Percentiles rank a stretch among this genome's conserved stretches.
phyloP scores from a whole-genome alignment of 2,329 filamentous ascomycete species.

The Arthrobotrys musiformis region DNA sequence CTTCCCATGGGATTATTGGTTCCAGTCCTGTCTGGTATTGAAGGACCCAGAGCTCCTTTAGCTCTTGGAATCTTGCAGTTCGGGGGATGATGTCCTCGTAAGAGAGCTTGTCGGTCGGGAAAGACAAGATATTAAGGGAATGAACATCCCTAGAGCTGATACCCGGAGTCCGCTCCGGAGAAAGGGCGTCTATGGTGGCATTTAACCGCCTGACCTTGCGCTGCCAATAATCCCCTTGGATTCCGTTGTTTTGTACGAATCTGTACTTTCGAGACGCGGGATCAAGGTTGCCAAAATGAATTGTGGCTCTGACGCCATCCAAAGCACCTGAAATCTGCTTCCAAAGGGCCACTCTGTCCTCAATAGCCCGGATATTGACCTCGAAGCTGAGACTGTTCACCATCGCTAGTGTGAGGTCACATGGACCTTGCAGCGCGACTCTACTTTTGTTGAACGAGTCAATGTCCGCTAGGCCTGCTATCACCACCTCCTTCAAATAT shows the following conservation, averaged over 20 bases:
- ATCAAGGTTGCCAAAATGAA: not conserved
- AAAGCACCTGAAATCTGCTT: not conserved
- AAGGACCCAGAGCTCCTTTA: not conserved
- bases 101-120: not conserved
- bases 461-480: not conserved
- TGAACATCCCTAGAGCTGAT: not conserved
- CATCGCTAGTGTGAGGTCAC: not conserved
- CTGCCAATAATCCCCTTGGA: not conserved
- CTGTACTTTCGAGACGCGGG: not conserved
- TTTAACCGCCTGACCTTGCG: not conserved
- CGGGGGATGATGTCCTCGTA: not conserved
- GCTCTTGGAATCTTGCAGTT: not conserved
- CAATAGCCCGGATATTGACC: too few species aligned
- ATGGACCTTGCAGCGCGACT: not conserved
- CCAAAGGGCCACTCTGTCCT: not conserved
- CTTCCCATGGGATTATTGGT: not conserved
- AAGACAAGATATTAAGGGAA: not conserved
- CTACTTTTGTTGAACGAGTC: not conserved
- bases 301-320: not conserved
- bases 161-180: not conserved
- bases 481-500: not conserved
- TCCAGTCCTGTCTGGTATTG: not conserved
- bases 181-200: not conserved
- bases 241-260: not conserved
- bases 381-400: not conserved